Evolutionary conservation across 2,329 filamentous ascomycete species (phyloP).

Genomic region (Nigrograna mackinnonii): DNA sequence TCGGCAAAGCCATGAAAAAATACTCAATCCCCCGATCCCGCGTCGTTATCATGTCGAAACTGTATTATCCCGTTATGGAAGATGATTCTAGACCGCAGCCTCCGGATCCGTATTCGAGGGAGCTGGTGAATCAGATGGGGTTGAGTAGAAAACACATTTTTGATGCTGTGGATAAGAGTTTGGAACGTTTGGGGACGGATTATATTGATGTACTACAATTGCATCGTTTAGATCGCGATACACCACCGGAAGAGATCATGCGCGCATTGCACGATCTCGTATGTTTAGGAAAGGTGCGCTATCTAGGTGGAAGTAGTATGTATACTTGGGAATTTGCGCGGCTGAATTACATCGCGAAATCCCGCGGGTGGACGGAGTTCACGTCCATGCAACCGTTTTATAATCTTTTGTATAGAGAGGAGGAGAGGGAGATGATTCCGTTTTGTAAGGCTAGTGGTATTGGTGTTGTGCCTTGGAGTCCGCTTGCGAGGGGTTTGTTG

Average conservation of each 20-base stretch:
- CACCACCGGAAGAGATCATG: constrained; percentile 24
- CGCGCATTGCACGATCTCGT: constrained; percentile 23
- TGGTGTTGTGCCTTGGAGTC: constrained; percentile 29
- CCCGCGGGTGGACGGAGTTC: constrained; percentile 47
- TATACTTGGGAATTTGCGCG: constrained; percentile 48
- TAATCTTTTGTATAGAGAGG: constrained; percentile 47
- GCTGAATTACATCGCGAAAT: constrained; percentile 44
- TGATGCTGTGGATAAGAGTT: constrained; percentile 38
- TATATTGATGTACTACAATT: constrained; percentile 29
- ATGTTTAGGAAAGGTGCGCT: constrained; percentile 23
- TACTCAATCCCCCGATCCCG: constrained; percentile 30
- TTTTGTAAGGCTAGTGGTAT: constrained; percentile 22
- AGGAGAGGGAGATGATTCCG: constrained; percentile 42
- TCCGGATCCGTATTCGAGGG: constrained; percentile 4
- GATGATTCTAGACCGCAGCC: constrained; percentile 7
- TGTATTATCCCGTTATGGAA: constrained; percentile 13
- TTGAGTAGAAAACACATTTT: constrained; percentile 44
- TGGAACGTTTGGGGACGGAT: constrained; percentile 14
- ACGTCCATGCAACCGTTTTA: constrained; percentile 50
- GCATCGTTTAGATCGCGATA: constrained; percentile 20
- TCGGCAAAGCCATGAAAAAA: constrained; percentile 27
- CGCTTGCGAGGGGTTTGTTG: constrained; percentile 41
- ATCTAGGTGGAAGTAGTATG: constrained; percentile 33
- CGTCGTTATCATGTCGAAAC: constrained; percentile 35
- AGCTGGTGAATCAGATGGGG: constrained; percentile 39